phyloP scores from a whole-genome alignment of 768 basidiomycete species.

The Nidularia sp. region DNA sequence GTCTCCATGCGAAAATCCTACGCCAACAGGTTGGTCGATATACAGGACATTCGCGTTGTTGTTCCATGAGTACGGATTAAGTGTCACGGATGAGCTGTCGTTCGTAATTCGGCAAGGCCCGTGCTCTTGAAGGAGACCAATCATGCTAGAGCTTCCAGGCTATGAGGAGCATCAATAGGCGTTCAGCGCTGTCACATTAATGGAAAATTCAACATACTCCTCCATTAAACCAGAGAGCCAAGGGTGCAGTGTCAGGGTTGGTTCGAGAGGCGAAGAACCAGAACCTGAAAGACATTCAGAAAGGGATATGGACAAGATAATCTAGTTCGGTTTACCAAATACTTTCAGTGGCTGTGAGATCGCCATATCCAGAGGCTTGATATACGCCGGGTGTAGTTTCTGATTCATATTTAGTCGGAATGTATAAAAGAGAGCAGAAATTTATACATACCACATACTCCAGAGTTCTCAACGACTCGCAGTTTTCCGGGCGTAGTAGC shows the following conservation, averaged over 20 bases:
- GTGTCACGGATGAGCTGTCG: constrained; percentile 40
- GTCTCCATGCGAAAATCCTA: constrained; percentile 59
- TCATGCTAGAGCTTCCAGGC: constrained; percentile 54
- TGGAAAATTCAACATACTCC: constrained; percentile 28
- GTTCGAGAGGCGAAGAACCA: constrained; percentile 69
- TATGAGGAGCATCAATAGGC: constrained; percentile 7
- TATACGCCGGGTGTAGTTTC: constrained; percentile 61
- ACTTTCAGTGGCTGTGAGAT: constrained; percentile 52
- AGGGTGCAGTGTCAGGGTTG: constrained; percentile 56
- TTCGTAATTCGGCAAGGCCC: constrained; percentile 71
- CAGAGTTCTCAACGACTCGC: constrained; percentile 56
- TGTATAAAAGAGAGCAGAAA: neutral
- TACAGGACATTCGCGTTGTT: constrained; percentile 53
- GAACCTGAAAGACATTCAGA: constrained; percentile 35
- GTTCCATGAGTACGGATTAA: constrained; percentile 59
- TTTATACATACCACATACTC: constrained; percentile 46
- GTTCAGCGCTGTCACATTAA: neutral
- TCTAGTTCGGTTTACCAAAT: constrained; percentile 36
- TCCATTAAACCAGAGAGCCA: constrained; percentile 67
- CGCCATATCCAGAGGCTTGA: constrained; percentile 63
- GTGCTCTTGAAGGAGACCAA: constrained; percentile 70
- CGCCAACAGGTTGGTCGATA: constrained; percentile 62
- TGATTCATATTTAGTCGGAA: constrained; percentile 6
- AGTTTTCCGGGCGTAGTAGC: constrained; percentile 43
- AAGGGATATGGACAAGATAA: neutral